phyloP scores from a whole-genome alignment of 768 basidiomycete species.

The Solioccasus polychromus region DNA sequence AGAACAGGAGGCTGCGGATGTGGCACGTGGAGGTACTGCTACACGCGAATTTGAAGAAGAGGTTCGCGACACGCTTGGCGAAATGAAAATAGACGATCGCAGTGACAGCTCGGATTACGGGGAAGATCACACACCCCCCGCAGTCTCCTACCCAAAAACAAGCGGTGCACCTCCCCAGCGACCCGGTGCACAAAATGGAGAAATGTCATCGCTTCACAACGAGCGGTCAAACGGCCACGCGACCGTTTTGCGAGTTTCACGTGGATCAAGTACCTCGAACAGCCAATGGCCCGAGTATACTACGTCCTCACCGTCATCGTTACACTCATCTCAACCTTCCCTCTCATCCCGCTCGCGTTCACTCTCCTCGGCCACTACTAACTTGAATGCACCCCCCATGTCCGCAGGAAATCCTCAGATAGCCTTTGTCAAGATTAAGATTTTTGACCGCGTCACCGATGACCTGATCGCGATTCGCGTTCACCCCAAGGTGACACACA shows the following conservation, averaged over 20 bases:
- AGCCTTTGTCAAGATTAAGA: conserved; percentile 97
- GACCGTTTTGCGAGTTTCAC: conserved; percentile 27
- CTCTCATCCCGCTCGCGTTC: conserved; percentile 55
- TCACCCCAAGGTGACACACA: conserved; percentile 84
- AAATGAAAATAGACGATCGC: conserved; percentile 44
- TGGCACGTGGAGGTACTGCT: conserved; percentile 23
- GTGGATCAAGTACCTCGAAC: conserved; percentile 27
- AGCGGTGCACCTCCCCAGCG: conserved; percentile 39
- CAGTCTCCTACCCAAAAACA: conserved; percentile 41
- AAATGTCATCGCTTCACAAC: conserved; percentile 30
- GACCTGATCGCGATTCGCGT: conserved; percentile 97
- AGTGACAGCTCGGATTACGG: conserved; percentile 70
- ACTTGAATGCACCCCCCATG: conserved; percentile 65
- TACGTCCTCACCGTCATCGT: conserved; percentile 46
- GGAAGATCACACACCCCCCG: conserved; percentile 38
- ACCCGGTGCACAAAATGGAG: conserved; percentile 38
- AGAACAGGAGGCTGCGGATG: conserved; percentile 37
- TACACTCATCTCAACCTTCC: conserved; percentile 52
- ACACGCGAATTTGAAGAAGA: conserved; percentile 39
- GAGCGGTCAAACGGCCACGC: conserved; percentile 31
- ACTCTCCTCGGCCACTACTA: conserved; percentile 48
- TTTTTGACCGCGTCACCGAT: conserved; percentile 90
- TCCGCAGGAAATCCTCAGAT: conserved; percentile 76
- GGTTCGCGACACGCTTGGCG: conserved; percentile 49
- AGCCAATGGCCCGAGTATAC: conserved; percentile 27